Percentiles rank a stretch among this genome's conserved stretches.
Conservation (phyloP, 306 rosid species). For the Acacia acuminata region DNA sequence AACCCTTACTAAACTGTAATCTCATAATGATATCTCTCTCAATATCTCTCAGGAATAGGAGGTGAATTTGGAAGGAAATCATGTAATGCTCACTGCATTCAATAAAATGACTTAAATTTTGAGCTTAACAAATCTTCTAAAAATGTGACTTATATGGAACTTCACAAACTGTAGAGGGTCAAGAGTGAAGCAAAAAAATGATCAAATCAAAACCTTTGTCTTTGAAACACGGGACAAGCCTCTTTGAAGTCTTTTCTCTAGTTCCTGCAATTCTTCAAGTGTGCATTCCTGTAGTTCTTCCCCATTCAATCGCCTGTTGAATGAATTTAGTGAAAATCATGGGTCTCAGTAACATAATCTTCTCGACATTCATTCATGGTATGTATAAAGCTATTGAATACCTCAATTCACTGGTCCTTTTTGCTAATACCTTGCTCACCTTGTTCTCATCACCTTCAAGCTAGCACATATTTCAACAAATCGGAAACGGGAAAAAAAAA, state of each 20-base stretch:
- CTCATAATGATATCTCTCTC: background rate
- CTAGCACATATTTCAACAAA: background rate
- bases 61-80: too few relatives aligned
- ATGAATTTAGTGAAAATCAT: background rate
- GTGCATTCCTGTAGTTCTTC: conserved; percentile 19
- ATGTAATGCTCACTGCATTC: background rate
- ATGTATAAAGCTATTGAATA: background rate
- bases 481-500: too few relatives aligned
- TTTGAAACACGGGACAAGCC: conserved; percentile 6
- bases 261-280: conserved; percentile 2
- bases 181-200: too few relatives aligned
- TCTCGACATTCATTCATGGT: background rate
- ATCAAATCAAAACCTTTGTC: background rate
- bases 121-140: background rate
- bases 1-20: background rate
- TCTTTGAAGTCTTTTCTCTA: conserved; percentile 8
- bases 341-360: background rate
- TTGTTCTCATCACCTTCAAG: background rate
- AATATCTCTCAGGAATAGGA: background rate
- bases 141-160: too few relatives aligned
- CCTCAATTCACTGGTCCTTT: too few relatives aligned
- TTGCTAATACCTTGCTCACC: background rate
- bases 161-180: too few relatives aligned
- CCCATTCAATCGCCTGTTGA: conserved; percentile 13
- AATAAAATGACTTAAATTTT: background rate